A percentile compares a stretch with the other conserved stretches of the same genome.
Evolutionary conservation across 2,329 filamentous ascomycete genomes (phyloP).

Genomic region (Shiraia bambusicola): DNA sequence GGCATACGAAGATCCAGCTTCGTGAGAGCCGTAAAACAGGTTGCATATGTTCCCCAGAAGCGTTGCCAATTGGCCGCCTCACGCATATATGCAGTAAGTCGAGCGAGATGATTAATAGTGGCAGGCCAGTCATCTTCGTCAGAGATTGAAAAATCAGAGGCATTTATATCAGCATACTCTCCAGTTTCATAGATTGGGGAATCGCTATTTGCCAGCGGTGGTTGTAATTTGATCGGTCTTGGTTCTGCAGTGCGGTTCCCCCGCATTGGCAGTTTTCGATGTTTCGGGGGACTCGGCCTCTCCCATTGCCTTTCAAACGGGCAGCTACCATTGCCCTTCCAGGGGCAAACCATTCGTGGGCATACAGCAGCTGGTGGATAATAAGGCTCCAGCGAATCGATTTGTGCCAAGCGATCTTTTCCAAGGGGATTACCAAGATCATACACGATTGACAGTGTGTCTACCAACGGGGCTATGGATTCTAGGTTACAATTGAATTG

Average conservation of each 20-base stretch:
- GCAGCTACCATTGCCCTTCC: constrained; percentile 2
- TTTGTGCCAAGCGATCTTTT: constrained; percentile 10
- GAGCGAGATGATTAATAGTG: constrained; percentile 13
- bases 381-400: constrained; percentile 12
- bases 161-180: not conserved
- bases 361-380: constrained; percentile 7
- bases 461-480: constrained; percentile 17
- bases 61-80: constrained; percentile 29
- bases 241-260: not conserved
- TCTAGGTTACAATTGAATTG: constrained; percentile 17
- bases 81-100: constrained; percentile 19
- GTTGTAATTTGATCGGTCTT: constrained; percentile 7
- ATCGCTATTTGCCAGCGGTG: not conserved
- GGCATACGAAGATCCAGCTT: constrained; percentile 28
- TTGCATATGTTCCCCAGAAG: constrained; percentile 26
- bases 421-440: constrained; percentile 26
- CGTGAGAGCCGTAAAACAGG: constrained; percentile 14
- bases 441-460: constrained; percentile 27
- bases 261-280: not conserved
- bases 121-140: not conserved
- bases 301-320: constrained; percentile 7
- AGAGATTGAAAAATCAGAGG: not conserved
- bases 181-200: constrained; percentile 11
- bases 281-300: constrained; percentile 1
- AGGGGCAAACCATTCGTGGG: constrained; percentile 12